phyloP scores from a whole-genome alignment of 2,329 filamentous ascomycete genomes.

The Microcera coccophila region DNA sequence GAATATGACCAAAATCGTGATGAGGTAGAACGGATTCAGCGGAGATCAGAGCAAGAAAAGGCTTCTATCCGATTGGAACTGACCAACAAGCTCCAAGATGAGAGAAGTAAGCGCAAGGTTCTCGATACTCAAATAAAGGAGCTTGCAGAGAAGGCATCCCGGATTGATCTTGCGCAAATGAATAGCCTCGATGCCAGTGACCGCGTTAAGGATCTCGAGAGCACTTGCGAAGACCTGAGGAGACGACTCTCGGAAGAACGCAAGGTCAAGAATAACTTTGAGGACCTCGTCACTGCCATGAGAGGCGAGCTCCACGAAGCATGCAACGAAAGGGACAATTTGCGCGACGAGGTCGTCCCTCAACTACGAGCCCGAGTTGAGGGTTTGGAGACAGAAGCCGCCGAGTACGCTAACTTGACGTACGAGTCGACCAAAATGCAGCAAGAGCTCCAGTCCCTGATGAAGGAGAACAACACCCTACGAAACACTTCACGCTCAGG shows the following conservation, averaged over 20 bases:
- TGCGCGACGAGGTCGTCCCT: conserved; percentile 83
- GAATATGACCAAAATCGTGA: conserved; percentile 60
- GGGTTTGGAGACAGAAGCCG: conserved; percentile 70
- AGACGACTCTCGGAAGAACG: conserved; percentile 81
- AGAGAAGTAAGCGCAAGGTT: conserved; percentile 68
- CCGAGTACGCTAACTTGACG: conserved; percentile 66
- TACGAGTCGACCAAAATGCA: conserved; percentile 84
- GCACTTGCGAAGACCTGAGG: conserved; percentile 74
- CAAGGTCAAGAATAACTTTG: conserved; percentile 85
- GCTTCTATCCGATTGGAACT: conserved; percentile 81
- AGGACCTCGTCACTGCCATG: conserved; percentile 82
- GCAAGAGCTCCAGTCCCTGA: conserved; percentile 73
- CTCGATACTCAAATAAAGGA: conserved; percentile 82
- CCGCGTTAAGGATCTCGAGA: conserved; percentile 74
- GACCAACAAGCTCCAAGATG: conserved; percentile 81
- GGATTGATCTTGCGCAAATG: conserved; percentile 52
- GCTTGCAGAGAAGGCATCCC: conserved; percentile 72
- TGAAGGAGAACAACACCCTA: conserved; percentile 61
- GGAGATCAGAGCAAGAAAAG: conserved; percentile 85
- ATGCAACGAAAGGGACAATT: conserved; percentile 84
- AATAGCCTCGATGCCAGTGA: conserved; percentile 54
- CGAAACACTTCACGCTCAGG: conserved; percentile 35
- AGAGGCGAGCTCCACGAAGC: conserved; percentile 77
- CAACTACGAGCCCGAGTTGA: conserved; percentile 72
- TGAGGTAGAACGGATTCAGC: conserved; percentile 77